A percentile compares a stretch with the other conserved stretches of the same genome.
Conservation (phyloP, 257 asterid genomes). For the Osmanthus fragrans region DNA sequence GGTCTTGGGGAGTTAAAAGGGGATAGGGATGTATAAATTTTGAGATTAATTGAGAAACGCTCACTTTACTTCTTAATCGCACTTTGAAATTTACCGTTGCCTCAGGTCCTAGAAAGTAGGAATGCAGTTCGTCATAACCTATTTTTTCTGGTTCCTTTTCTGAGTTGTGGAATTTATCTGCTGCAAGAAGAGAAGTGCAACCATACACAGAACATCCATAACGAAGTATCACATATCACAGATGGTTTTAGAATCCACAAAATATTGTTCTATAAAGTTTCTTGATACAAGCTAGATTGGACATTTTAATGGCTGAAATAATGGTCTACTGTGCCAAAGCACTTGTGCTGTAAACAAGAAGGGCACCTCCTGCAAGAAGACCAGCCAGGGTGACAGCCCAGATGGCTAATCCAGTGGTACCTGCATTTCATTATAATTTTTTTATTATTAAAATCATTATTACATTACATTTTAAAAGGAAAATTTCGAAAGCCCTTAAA, state of each 20-base stretch:
- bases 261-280: slow-evolving; percentile 11
- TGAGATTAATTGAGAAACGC: background rate
- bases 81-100: background rate
- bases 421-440: slow-evolving; percentile 30
- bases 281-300: background rate
- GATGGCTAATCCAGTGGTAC: slow-evolving; percentile 78
- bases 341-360: slow-evolving; percentile 95
- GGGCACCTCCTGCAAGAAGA: slow-evolving; percentile 90
- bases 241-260: background rate
- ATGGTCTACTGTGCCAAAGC: slow-evolving; percentile 69
- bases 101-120: background rate
- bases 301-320: background rate
- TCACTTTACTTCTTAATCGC: too few relatives aligned
- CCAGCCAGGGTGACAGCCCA: slow-evolving; percentile 85
- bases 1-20: background rate
- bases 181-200: background rate
- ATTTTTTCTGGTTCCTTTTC: background rate
- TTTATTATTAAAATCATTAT: too few relatives aligned
- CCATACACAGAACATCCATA: background rate
- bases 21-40: background rate
- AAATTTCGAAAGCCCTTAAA: background rate
- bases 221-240: too few relatives aligned
- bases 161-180: background rate
- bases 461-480: background rate
- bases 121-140: background rate